Conservation (phyloP, 2,329 filamentous ascomycete species). For the Curvularia sp. region DNA sequence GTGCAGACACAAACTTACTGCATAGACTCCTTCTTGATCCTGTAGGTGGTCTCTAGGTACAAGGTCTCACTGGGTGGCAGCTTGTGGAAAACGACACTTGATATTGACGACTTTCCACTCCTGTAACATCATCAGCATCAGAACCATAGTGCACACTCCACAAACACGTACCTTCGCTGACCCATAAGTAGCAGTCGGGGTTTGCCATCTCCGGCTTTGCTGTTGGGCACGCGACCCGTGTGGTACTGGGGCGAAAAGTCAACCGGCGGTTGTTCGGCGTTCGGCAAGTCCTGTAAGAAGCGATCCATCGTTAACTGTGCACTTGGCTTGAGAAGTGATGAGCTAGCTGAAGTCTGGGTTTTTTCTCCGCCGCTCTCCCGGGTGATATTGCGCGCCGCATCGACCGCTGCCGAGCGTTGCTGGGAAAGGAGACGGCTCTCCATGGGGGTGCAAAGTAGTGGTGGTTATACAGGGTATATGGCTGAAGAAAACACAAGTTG, state of each 20-base stretch:
- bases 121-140: constrained; percentile 57
- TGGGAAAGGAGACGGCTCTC: constrained; percentile 33
- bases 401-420: constrained; percentile 29
- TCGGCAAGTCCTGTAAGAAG: constrained; percentile 53
- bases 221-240: constrained; percentile 54
- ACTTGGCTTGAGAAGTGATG: constrained; percentile 47
- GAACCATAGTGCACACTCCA: background rate
- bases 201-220: constrained; percentile 67
- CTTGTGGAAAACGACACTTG: constrained; percentile 99
- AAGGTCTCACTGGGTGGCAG: constrained; percentile 94
- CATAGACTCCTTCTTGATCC: constrained; percentile 93
- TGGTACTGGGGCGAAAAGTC: constrained; percentile 51
- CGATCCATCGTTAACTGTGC: constrained; percentile 53
- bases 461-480: constrained; percentile 44
- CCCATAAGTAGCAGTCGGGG: constrained; percentile 93
- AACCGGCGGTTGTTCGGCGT: constrained; percentile 50
- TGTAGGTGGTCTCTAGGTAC: constrained; percentile 92
- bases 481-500: constrained; percentile 24
- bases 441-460: constrained; percentile 34
- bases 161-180: constrained; percentile 74
- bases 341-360: constrained; percentile 28
- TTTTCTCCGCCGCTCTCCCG: constrained; percentile 24
- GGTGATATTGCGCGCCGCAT: constrained; percentile 23
- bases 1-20: constrained; percentile 67
- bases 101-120: constrained; percentile 97